Conservation (phyloP, 164 flowering plant species). For the Platanus orientalis region DNA sequence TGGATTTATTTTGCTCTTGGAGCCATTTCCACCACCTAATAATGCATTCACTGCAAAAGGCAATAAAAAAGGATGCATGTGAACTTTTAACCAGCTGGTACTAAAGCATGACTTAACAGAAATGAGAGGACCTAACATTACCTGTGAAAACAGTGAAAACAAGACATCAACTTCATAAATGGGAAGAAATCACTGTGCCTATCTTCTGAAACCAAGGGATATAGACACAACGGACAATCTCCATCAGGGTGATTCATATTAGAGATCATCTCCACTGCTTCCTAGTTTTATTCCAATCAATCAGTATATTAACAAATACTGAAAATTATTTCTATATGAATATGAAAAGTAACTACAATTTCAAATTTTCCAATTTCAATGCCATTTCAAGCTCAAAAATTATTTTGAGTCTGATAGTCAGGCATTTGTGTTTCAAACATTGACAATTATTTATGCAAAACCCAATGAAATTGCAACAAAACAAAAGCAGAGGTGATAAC, state of each 20-base stretch:
- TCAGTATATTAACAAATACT: too few relatives aligned
- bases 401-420: too few relatives aligned
- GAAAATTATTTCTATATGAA: too few relatives aligned
- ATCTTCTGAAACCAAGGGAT: constrained; percentile 59
- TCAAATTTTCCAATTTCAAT: too few relatives aligned
- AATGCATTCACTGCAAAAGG: constrained; percentile 73
- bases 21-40: constrained; percentile 91
- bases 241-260: constrained; percentile 95
- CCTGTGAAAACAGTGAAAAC: constrained; percentile 97
- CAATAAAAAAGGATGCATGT: constrained; percentile 3
- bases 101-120: background rate
- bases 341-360: too few relatives aligned
- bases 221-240: constrained; percentile 80
- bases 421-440: too few relatives aligned
- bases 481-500: too few relatives aligned
- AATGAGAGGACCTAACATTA: constrained; percentile 11
- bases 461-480: too few relatives aligned
- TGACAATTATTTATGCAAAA: too few relatives aligned
- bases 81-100: background rate
- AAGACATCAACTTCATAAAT: constrained; percentile 98
- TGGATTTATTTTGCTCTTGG: constrained; percentile 36
- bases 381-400: too few relatives aligned
- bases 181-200: constrained; percentile 31
- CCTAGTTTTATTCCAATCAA: constrained; percentile 32
- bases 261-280: constrained; percentile 80